Conservation (phyloP, 164 flowering plant species). For the Sextonia rubra region DNA sequence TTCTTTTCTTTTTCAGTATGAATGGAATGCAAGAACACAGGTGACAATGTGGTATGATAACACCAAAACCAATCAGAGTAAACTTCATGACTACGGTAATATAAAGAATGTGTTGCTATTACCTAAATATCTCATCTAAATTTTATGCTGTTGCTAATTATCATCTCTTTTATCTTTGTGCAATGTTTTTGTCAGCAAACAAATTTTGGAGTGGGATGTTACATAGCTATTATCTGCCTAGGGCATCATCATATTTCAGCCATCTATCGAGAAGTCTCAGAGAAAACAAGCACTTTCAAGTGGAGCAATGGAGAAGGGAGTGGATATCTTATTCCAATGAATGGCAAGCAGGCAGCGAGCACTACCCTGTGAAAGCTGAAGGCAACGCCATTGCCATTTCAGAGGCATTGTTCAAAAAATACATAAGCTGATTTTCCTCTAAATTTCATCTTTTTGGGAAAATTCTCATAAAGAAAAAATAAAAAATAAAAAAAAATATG, state of each 20-base stretch:
- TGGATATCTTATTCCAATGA: conserved; percentile 75
- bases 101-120: neutral
- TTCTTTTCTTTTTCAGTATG: conserved; percentile 41
- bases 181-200: conserved; percentile 53
- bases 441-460: conserved; percentile 1
- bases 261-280: conserved; percentile 46
- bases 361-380: conserved; percentile 59
- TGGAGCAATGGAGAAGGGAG: conserved; percentile 75
- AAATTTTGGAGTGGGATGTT: conserved; percentile 91
- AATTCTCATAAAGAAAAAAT: neutral
- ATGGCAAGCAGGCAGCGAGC: conserved; percentile 68
- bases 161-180: neutral
- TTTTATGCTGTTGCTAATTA: neutral
- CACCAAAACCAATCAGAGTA: conserved; percentile 63
- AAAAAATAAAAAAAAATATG: too few relatives aligned
- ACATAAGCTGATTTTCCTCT: conserved; percentile 29
- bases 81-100: conserved; percentile 96
- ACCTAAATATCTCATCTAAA: neutral
- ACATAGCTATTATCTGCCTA: conserved; percentile 72
- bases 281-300: conserved; percentile 40
- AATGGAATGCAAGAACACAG: conserved; percentile 74
- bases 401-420: conserved; percentile 45
- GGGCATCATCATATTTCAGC: conserved; percentile 69
- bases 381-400: conserved; percentile 69
- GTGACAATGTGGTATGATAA: conserved; percentile 83